Evolutionary conservation across 1,139 yeast genomes (phyloP).

Genomic region (Blastobotrys malaysiensis): DNA sequence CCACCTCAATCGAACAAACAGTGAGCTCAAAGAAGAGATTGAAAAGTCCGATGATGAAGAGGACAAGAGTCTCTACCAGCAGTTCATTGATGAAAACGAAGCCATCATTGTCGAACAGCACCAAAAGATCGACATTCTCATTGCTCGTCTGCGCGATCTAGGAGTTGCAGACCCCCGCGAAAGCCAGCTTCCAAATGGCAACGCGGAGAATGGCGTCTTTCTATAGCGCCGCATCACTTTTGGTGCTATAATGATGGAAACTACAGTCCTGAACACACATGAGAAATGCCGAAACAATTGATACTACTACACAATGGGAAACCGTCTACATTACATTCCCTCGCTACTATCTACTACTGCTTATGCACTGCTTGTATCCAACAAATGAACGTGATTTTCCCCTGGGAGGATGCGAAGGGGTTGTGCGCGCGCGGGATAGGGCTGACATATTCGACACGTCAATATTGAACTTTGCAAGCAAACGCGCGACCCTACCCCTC

Average conservation of each 20-base stretch:
- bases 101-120: constrained; percentile 19
- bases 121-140: constrained; percentile 16
- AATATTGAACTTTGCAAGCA: neutral
- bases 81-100: constrained; percentile 25
- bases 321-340: neutral
- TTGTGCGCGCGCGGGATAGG: neutral
- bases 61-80: constrained; percentile 15
- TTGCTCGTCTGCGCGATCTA: constrained; percentile 1
- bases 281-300: no score
- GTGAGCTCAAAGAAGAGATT: constrained; percentile 19
- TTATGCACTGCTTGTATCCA: no score
- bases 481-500: neutral
- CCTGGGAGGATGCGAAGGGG: neutral
- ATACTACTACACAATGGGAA: neutral
- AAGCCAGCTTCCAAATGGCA: neutral
- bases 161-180: neutral
- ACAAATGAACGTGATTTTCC: neutral
- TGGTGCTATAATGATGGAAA: no score
- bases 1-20: constrained; percentile 28
- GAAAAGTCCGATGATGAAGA: constrained; percentile 17
- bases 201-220: constrained; percentile 3
- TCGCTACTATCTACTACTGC: neutral
- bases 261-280: no score
- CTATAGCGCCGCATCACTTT: neutral
- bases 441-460: neutral